Percentiles rank a stretch among this genome's conserved stretches.
phyloP scores from a whole-genome alignment of 192 early-diverging fungal species.

The Umbelopsis sp. region DNA sequence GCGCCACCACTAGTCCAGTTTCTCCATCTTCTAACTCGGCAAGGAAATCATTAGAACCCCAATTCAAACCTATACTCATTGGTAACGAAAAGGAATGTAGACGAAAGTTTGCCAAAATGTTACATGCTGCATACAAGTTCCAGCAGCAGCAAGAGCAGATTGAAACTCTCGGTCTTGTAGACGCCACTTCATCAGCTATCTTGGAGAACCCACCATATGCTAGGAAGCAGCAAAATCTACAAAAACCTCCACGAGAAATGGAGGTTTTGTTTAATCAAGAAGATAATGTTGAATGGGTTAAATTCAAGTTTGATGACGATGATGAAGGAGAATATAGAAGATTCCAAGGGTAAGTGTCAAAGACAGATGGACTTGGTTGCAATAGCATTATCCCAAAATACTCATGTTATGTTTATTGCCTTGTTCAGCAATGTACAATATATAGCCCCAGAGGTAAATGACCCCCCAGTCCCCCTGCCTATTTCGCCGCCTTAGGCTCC shows the following conservation, averaged over 20 bases:
- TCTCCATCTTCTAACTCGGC: neutral
- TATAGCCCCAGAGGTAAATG: slow-evolving; percentile 10
- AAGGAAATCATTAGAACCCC: slow-evolving; percentile 3
- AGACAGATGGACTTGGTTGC: neutral
- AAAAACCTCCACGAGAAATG: slow-evolving; percentile 23
- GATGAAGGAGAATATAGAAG: slow-evolving; percentile 11
- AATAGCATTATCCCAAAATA: neutral
- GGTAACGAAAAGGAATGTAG: slow-evolving; percentile 28
- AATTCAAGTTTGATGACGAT: slow-evolving; percentile 6
- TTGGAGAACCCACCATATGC: slow-evolving; percentile 1
- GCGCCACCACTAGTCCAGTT: neutral
- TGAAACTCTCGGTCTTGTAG: neutral
- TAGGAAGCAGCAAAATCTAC: slow-evolving; percentile 11
- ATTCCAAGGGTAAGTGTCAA: neutral
- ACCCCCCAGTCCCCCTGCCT: neutral
- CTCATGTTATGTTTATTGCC: neutral
- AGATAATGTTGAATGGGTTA: slow-evolving; percentile 24
- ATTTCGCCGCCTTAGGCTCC: neutral
- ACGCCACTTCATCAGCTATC: neutral
- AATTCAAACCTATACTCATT: slow-evolving; percentile 1
- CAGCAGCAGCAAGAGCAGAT: slow-evolving; percentile 17
- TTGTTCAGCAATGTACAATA: slow-evolving; percentile 8
- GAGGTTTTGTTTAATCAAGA: slow-evolving; percentile 30
- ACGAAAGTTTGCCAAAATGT: slow-evolving; percentile 34
- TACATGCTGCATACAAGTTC: slow-evolving; percentile 24